These are phyloP conservation scores for Verticillium klebahnii DNA, from an alignment of 2,329 filamentous ascomycete genomes.

Conservation along the genomic window DNA sequence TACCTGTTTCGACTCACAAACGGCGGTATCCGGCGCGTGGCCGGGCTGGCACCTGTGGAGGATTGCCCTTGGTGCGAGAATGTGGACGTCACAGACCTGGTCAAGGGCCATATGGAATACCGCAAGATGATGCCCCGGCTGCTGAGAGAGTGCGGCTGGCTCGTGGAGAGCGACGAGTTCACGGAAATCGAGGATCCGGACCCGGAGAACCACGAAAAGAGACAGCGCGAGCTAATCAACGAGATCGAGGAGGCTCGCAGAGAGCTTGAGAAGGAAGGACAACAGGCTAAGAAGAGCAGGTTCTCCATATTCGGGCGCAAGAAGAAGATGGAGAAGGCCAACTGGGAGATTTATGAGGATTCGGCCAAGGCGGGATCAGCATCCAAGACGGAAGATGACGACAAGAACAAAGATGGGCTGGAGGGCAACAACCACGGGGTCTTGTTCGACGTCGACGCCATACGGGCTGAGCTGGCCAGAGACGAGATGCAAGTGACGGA, in stretches of 20 bases:
- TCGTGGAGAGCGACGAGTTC: slow-evolving; percentile 90
- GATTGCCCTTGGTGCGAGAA: slow-evolving; percentile 81
- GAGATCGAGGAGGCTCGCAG: slow-evolving; percentile 94
- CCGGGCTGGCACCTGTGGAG: slow-evolving; percentile 75
- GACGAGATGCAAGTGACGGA: slow-evolving; percentile 69
- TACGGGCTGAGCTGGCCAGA: slow-evolving; percentile 75
- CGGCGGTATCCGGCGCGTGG: slow-evolving; percentile 84
- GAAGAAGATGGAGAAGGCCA: slow-evolving; percentile 70
- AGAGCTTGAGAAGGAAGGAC: slow-evolving; percentile 73
- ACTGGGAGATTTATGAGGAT: slow-evolving; percentile 94
- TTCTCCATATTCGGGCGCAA: slow-evolving; percentile 82
- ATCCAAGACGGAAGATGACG: slow-evolving; percentile 23
- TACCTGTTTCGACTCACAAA: slow-evolving; percentile 94
- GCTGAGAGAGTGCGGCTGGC: slow-evolving; percentile 83
- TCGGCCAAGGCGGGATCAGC: slow-evolving; percentile 33
- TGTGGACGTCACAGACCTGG: slow-evolving; percentile 77
- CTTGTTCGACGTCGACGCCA: slow-evolving; percentile 93
- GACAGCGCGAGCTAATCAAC: slow-evolving; percentile 89
- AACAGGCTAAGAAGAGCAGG: slow-evolving; percentile 50
- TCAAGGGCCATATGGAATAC: slow-evolving; percentile 95
- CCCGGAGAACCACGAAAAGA: slow-evolving; percentile 81
- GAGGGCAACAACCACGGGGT: slow-evolving; percentile 57
- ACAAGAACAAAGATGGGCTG: slow-evolving; percentile 42
- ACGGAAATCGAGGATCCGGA: slow-evolving; percentile 96
- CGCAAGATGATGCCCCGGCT: slow-evolving; percentile 86